Evolutionary conservation across 2,329 filamentous ascomycete genomes (phyloP).

Genomic region (Colletotrichum cuscutae): DNA sequence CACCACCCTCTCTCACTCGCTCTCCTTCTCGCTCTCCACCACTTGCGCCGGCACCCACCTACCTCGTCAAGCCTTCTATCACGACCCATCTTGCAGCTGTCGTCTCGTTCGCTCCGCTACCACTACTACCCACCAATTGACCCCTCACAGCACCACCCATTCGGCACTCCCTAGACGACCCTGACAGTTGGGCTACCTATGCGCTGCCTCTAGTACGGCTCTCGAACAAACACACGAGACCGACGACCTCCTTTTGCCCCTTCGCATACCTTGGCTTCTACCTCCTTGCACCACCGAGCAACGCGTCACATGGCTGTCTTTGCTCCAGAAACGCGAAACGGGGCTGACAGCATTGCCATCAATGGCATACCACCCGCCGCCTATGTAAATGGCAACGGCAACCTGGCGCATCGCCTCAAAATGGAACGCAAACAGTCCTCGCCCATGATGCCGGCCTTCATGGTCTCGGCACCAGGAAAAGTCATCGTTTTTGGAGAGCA

Average conservation of each 20-base stretch:
- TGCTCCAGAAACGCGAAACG: slow-evolving; percentile 45
- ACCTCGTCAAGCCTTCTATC: background rate
- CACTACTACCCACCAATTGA: slow-evolving; percentile 27
- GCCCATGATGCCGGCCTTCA: slow-evolving; percentile 87
- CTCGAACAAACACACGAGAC: background rate
- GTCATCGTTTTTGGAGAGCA: slow-evolving; percentile 99
- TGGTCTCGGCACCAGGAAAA: slow-evolving; percentile 98
- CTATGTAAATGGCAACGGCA: slow-evolving; percentile 48
- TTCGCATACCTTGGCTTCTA: slow-evolving; percentile 39
- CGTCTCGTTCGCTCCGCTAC: slow-evolving; percentile 23
- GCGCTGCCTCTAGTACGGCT: slow-evolving; percentile 2
- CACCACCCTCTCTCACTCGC: background rate
- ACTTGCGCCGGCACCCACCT: background rate
- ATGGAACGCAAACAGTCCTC: slow-evolving; percentile 67
- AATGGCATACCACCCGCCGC: slow-evolving; percentile 38
- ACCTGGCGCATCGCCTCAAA: slow-evolving; percentile 48
- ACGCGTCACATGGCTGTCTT: slow-evolving; percentile 40
- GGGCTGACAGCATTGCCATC: slow-evolving; percentile 39
- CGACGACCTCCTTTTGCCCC: background rate
- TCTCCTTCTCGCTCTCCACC: background rate
- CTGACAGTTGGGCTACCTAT: slow-evolving; percentile 6
- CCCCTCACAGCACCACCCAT: slow-evolving; percentile 18
- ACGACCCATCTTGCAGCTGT: slow-evolving; percentile 9
- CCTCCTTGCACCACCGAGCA: slow-evolving; percentile 15
- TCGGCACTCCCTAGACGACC: slow-evolving; percentile 3